A percentile compares a stretch with the other conserved stretches of the same genome.
Conservation (phyloP, 148 eudicot genomes). For the Rhododendron kiyosumense region DNA sequence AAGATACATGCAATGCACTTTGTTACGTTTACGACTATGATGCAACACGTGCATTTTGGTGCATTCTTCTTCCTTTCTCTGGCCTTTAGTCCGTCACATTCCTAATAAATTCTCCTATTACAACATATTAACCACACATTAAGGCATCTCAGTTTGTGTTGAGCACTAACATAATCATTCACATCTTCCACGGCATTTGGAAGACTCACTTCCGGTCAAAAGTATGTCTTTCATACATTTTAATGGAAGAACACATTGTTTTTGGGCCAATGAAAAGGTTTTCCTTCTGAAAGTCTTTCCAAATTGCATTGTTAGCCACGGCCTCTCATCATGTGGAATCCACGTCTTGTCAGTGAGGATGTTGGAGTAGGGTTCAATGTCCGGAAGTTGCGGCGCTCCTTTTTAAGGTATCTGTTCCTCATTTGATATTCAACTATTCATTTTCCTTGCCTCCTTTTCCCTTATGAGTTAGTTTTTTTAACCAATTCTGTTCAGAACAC, state of each 20-base stretch:
- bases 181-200: background rate
- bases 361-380: constrained; percentile 96
- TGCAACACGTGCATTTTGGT: background rate
- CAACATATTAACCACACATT: background rate
- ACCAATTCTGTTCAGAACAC: background rate
- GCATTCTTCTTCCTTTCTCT: background rate
- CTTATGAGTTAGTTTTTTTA: background rate
- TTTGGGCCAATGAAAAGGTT: background rate
- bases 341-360: constrained; percentile 92
- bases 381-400: constrained; percentile 61
- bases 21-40: background rate
- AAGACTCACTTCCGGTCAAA: background rate
- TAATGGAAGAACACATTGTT: background rate
- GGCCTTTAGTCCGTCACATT: background rate
- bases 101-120: background rate
- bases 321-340: constrained; percentile 99
- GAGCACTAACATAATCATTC: background rate
- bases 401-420: constrained; percentile 49
- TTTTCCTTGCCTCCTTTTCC: background rate
- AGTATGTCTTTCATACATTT: background rate
- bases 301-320: constrained; percentile 60
- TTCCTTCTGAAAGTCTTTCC: background rate
- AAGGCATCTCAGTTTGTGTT: background rate
- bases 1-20: background rate
- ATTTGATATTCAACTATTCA: background rate